Evolutionary conservation across 805 yeast genomes (phyloP).

Genomic region (Ogataea pilisensis): DNA sequence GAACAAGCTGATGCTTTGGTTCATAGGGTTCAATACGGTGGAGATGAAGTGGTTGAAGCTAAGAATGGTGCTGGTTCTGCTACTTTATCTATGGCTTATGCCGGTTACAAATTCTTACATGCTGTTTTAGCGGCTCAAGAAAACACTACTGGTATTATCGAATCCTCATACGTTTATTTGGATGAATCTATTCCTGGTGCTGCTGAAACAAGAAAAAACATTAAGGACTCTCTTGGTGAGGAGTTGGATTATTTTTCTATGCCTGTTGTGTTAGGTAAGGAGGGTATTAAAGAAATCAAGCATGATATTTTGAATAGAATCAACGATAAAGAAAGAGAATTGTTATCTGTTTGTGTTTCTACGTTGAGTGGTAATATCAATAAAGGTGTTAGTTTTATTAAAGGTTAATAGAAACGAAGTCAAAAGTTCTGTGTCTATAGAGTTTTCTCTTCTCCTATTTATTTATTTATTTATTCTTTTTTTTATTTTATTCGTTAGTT

Average conservation of each 20-base stretch:
- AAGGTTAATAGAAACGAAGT: not conserved
- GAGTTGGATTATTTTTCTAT: conserved; percentile 50
- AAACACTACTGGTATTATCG: conserved; percentile 61
- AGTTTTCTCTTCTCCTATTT: not conserved
- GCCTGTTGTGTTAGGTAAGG: conserved; percentile 51
- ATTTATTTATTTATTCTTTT: not conserved
- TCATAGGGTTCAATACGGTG: conserved; percentile 91
- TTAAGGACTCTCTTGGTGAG: conserved; percentile 32
- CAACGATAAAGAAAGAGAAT: conserved; percentile 49
- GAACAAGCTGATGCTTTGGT: conserved; percentile 51
- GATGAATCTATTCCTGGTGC: conserved; percentile 51
- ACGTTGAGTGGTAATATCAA: conserved; percentile 52
- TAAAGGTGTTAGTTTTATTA: conserved; percentile 43
- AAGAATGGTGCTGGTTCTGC: conserved; percentile 94
- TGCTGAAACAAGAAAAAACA: conserved; percentile 40
- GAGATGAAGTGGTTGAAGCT: conserved; percentile 93
- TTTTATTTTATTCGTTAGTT: not conserved
- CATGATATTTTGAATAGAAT: conserved; percentile 46
- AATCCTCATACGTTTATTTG: conserved; percentile 58
- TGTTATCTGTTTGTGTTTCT: conserved; percentile 46
- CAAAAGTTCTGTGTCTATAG: not conserved
- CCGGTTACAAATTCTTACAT: conserved; percentile 73
- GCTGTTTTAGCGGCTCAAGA: conserved; percentile 61
- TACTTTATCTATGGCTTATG: conserved; percentile 89
- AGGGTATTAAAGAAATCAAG: conserved; percentile 57